A percentile compares a stretch with the other conserved stretches of the same genome.
These are phyloP conservation scores for Lavandula angustifolia DNA, from an alignment of 257 asterid species.

Conservation along the genomic window DNA sequence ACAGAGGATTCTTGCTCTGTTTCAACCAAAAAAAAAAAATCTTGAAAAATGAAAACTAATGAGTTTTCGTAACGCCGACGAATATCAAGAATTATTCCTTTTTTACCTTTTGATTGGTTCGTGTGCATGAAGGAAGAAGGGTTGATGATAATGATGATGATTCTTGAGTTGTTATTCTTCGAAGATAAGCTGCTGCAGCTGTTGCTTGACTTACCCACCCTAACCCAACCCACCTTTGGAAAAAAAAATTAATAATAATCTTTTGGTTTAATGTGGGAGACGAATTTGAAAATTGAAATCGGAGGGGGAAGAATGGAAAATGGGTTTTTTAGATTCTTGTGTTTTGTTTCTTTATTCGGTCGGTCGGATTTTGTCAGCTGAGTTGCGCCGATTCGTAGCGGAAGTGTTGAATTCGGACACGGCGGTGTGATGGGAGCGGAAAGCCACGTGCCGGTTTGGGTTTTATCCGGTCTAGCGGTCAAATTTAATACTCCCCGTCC, in stretches of 20 bases:
- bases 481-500: not conserved
- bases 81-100: not conserved
- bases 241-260: not conserved
- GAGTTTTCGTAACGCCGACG: constrained; percentile 8
- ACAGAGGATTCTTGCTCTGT: constrained; percentile 30
- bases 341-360: not conserved
- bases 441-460: constrained; percentile 28
- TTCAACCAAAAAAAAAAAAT: not conserved
- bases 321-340: not conserved
- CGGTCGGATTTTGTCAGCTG: constrained; percentile 26
- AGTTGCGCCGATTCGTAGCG: constrained; percentile 18
- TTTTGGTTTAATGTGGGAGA: not conserved
- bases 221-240: constrained; percentile 23
- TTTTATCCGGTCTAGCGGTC: constrained; percentile 1
- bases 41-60: not conserved
- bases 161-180: constrained; percentile 40
- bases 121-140: constrained; percentile 44
- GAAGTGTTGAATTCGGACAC: constrained; percentile 23
- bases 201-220: constrained; percentile 35
- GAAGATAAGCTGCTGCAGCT: constrained; percentile 47
- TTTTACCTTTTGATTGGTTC: not conserved
- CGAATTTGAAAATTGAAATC: not conserved
- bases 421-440: constrained; percentile 21
- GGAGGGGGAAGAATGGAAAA: not conserved
- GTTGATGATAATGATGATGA: constrained; percentile 3